These are phyloP conservation scores for Linum tenue DNA, from an alignment of 345 rosid genomes.

Conservation along the genomic window DNA sequence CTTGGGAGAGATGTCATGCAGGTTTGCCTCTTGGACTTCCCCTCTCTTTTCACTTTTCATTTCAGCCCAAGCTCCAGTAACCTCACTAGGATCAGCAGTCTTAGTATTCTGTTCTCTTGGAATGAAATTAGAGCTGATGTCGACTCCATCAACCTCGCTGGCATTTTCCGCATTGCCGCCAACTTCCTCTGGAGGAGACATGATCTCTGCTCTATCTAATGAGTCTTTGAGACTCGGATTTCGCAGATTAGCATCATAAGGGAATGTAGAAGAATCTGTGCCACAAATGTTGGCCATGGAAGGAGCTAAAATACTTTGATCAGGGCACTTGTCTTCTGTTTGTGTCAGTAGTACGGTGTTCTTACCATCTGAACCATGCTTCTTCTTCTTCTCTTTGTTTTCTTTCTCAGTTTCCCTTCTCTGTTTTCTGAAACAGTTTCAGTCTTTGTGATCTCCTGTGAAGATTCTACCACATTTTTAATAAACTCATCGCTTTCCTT, in stretches of 20 bases:
- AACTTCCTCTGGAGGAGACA: conserved; percentile 1
- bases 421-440: conserved; percentile 18
- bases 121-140: conserved; percentile 30
- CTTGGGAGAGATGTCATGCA: conserved; percentile 21
- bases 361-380: conserved; percentile 17
- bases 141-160: conserved; percentile 18
- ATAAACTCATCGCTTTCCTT: conserved; percentile 36
- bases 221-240: conserved; percentile 14
- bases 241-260: conserved; percentile 11
- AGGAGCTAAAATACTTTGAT: conserved; percentile 9
- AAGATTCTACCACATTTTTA: conserved; percentile 36
- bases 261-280: conserved; percentile 17
- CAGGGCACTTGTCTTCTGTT: conserved; percentile 22
- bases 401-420: conserved; percentile 33
- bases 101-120: conserved; percentile 19
- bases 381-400: conserved; percentile 33
- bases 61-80: conserved; percentile 15
- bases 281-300: conserved; percentile 12
- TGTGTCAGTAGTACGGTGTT: conserved; percentile 10
- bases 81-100: conserved; percentile 23
- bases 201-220: conserved; percentile 11
- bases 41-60: conserved; percentile 22
- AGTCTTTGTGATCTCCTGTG: conserved; percentile 23
- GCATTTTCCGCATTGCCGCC: conserved; percentile 13
- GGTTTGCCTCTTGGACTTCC: conserved; percentile 20